Conservation (phyloP, 2,329 filamentous ascomycete genomes). For the Mollisia scopiformis region DNA sequence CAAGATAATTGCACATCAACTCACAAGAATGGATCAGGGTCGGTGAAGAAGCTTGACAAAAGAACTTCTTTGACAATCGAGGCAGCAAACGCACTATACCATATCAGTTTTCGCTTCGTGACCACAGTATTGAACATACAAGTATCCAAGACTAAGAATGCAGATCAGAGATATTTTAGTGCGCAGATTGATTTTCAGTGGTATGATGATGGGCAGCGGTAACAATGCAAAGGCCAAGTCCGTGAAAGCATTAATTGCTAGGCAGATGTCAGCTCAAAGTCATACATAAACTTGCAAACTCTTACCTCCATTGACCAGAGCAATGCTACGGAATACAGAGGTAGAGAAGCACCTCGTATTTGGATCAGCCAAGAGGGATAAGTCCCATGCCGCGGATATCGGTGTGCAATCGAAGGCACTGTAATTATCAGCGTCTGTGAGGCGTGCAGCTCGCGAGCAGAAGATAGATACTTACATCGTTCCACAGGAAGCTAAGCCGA, state of each 20-base stretch:
- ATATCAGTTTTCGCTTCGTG: background rate
- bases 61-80: constrained; percentile 46
- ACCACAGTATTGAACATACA: constrained; percentile 16
- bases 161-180: constrained; percentile 43
- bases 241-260: constrained; percentile 30
- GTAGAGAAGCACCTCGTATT: constrained; percentile 45
- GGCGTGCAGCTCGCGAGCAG: background rate
- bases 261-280: background rate
- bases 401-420: constrained; percentile 51
- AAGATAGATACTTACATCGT: background rate
- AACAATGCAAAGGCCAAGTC: constrained; percentile 41
- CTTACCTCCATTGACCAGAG: constrained; percentile 47
- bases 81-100: constrained; percentile 43
- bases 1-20: background rate
- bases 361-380: constrained; percentile 29
- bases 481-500: constrained; percentile 2
- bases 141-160: constrained; percentile 30
- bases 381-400: constrained; percentile 48
- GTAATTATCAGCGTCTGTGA: background rate
- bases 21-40: constrained; percentile 39
- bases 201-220: constrained; percentile 46
- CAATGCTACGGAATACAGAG: constrained; percentile 44
- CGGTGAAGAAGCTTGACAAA: constrained; percentile 41
- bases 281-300: background rate
- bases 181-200: constrained; percentile 44